These are phyloP conservation scores for Leishmania martiniquensis DNA, from an alignment of 208 protist genomes.

Conservation along the genomic window DNA sequence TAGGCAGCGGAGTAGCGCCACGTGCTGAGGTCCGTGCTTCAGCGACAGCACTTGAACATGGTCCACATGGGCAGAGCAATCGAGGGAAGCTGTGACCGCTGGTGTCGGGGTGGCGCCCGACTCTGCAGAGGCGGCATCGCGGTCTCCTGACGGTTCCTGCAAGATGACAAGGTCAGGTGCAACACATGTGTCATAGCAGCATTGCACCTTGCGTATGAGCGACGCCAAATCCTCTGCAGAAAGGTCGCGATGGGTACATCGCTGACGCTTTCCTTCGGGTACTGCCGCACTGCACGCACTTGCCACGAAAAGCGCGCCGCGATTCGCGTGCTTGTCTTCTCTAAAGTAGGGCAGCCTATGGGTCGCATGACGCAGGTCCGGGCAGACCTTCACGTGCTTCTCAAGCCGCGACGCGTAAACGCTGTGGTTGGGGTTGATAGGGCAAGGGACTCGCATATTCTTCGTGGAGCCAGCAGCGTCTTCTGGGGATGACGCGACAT, in stretches of 20 bases:
- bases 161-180: constrained; percentile 28
- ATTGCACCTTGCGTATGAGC: constrained; percentile 27
- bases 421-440: constrained; percentile 81
- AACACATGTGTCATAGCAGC: constrained; percentile 30
- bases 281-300: background rate
- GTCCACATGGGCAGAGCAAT: background rate
- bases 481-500: background rate
- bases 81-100: background rate
- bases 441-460: constrained; percentile 61
- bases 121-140: background rate
- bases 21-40: constrained; percentile 76
- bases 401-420: constrained; percentile 61
- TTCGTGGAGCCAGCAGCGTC: background rate
- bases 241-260: constrained; percentile 30
- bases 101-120: background rate
- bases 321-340: constrained; percentile 51
- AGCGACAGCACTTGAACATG: constrained; percentile 24
- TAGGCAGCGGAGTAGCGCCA: constrained; percentile 54
- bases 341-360: constrained; percentile 52
- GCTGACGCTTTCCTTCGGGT: background rate
- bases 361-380: constrained; percentile 61
- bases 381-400: constrained; percentile 74
- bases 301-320: constrained; percentile 7
- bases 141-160: background rate
- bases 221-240: constrained; percentile 12